phyloP scores from a whole-genome alignment of 2,329 filamentous ascomycete genomes.

The Lanzia echinophila region DNA sequence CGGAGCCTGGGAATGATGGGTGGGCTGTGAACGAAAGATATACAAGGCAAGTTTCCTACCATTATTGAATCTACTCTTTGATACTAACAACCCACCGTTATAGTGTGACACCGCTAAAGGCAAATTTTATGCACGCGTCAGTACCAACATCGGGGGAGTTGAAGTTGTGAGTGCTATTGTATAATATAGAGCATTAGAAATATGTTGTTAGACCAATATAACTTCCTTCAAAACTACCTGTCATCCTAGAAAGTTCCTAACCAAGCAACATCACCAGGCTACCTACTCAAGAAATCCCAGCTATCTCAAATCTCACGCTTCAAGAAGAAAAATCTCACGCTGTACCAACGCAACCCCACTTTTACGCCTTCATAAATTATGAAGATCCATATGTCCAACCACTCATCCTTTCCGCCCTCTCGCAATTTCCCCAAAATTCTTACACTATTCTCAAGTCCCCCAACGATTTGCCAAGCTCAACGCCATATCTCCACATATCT shows the following conservation, averaged over 20 bases:
- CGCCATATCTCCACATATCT: conserved; percentile 60
- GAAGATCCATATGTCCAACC: conserved; percentile 86
- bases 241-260: conserved; percentile 11
- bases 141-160: conserved; percentile 64
- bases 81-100: conserved; percentile 13
- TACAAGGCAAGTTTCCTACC: conserved; percentile 58
- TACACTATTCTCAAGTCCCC: conserved; percentile 50
- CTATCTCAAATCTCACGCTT: conserved; percentile 17
- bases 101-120: conserved; percentile 83
- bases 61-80: conserved; percentile 8
- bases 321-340: conserved; percentile 13
- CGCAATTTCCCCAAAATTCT: conserved; percentile 47
- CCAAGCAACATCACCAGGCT: conserved; percentile 4
- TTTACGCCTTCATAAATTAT: conserved; percentile 75
- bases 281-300: conserved; percentile 12
- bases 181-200: conserved; percentile 27
- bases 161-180: conserved; percentile 65
- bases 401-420: conserved; percentile 68
- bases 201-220: conserved; percentile 29
- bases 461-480: conserved; percentile 26
- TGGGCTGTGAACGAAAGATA: conserved; percentile 85
- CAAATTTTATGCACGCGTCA: conserved; percentile 80
- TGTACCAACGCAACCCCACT: conserved; percentile 30
- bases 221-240: conserved; percentile 4
- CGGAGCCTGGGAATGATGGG: conserved; percentile 78